Conservation (phyloP, 129 eudicot genomes). For the Artemisia annua region DNA sequence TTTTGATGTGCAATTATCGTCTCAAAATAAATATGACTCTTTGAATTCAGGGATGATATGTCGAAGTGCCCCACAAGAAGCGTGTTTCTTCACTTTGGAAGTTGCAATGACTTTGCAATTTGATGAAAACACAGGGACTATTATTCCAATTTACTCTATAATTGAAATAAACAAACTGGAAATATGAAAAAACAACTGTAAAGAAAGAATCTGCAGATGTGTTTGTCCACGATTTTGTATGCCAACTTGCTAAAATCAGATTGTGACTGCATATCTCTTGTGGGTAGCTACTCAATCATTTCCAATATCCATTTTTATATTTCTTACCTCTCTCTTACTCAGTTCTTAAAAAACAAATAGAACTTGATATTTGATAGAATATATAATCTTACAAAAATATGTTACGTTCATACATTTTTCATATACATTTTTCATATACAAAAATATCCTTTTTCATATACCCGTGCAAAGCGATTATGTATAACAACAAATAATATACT, state of each 20-base stretch:
- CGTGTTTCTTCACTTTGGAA: too few relatives aligned
- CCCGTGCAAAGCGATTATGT: too few relatives aligned
- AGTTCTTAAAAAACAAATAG: neutral
- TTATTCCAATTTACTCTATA: neutral
- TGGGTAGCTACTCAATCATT: conserved; percentile 2
- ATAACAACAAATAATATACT: too few relatives aligned
- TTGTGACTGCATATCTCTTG: neutral
- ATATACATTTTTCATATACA: too few relatives aligned
- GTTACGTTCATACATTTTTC: too few relatives aligned
- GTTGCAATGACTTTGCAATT: too few relatives aligned
- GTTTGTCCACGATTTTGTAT: conserved; percentile 15
- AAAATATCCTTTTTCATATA: too few relatives aligned
- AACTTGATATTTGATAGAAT: neutral
- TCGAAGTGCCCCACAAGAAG: too few relatives aligned
- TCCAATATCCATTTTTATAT: neutral
- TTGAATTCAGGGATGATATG: too few relatives aligned
- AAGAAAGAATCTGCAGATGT: conserved; percentile 34
- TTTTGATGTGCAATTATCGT: too few relatives aligned
- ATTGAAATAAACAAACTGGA: neutral
- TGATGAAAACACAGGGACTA: too few relatives aligned
- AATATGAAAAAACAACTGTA: conserved; percentile 14
- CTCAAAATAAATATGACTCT: too few relatives aligned
- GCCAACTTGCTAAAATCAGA: conserved; percentile 23
- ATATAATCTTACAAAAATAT: neutral
- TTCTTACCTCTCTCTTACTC: neutral